Evolutionary conservation across 495 filamentous ascomycete species (phyloP).

Genomic region (Lasiosphaeria hispida): DNA sequence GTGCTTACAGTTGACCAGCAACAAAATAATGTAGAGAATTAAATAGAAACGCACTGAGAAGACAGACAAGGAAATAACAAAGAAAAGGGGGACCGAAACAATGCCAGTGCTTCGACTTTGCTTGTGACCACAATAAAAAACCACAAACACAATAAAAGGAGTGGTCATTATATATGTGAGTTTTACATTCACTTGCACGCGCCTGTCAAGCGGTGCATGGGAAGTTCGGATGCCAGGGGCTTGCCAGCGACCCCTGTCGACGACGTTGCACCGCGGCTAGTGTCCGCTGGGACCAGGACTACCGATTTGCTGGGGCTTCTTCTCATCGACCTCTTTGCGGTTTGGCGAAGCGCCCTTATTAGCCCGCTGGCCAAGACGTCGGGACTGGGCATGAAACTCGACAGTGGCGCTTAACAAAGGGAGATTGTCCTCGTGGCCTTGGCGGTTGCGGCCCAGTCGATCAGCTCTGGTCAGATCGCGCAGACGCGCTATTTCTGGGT

Average conservation of each 20-base stretch:
- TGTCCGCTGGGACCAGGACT: background rate
- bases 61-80: constrained; percentile 6
- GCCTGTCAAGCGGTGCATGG: background rate
- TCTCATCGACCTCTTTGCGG: background rate
- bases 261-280: background rate
- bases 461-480: background rate
- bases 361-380: too few relatives aligned
- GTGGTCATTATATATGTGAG: constrained; percentile 6
- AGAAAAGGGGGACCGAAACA: constrained; percentile 4
- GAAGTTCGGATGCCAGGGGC: too few relatives aligned
- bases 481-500: constrained; percentile 3
- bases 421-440: too few relatives aligned
- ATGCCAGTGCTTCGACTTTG: background rate
- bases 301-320: constrained; percentile 18
- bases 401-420: background rate
- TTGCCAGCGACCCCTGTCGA: background rate
- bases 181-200: background rate
- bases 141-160: background rate
- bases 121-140: background rate
- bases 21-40: constrained; percentile 13
- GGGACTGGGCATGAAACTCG: background rate
- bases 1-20: constrained; percentile 16
- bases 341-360: constrained; percentile 13
- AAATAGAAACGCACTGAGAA: background rate
- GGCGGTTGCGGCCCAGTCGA: too few relatives aligned